phyloP scores from a whole-genome alignment of 164 flowering plant genomes.

The Stephania japonica region DNA sequence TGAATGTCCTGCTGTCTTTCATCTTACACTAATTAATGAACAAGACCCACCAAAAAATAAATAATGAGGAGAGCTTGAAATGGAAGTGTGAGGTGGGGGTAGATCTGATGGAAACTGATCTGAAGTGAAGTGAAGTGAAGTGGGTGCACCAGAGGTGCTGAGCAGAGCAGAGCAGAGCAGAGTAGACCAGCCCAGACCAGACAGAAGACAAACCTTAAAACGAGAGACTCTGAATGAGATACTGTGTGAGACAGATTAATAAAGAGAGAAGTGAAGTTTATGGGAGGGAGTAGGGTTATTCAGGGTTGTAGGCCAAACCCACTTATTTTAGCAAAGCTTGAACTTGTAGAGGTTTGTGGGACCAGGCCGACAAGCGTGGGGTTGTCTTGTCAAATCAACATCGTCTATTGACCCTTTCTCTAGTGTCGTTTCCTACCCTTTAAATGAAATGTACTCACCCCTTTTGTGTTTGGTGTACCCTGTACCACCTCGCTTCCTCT shows the following conservation, averaged over 20 bases:
- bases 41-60: background rate
- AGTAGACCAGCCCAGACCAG: background rate
- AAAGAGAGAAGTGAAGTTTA: background rate
- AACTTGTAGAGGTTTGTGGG: background rate
- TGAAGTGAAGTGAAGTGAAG: background rate
- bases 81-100: background rate
- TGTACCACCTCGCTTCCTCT: background rate
- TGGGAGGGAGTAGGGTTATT: background rate
- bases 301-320: too few relatives aligned
- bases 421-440: background rate
- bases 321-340: background rate
- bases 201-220: slow-evolving; percentile 2
- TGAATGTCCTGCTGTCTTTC: background rate
- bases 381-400: slow-evolving; percentile 17
- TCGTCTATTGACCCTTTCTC: slow-evolving; percentile 3
- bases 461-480: background rate
- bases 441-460: background rate
- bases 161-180: too few relatives aligned
- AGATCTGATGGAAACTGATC: background rate
- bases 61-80: background rate
- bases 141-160: background rate
- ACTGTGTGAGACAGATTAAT: background rate
- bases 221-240: background rate
- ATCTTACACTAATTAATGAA: background rate
- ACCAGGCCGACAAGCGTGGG: slow-evolving; percentile 13